Base-by-base conservation (phyloP, 441 rosid genomes). In the Isatis lusitanica region DNA sequence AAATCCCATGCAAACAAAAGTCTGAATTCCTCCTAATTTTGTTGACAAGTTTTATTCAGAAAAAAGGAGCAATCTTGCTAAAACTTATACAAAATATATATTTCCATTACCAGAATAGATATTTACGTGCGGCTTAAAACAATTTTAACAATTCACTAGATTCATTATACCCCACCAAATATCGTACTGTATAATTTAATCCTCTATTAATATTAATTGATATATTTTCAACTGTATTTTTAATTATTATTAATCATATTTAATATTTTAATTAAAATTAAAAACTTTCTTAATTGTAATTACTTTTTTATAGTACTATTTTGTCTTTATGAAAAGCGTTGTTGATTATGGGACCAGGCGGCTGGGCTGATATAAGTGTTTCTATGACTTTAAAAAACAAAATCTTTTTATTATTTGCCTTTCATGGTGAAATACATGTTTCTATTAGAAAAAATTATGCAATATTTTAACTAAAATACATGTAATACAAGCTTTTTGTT, bases 271-370 rank as follows among this genome's bases (percentile, higher is more conserved):
- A 11, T 59, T 48, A 0, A 0, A 8, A 1, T 50, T 4, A 30
- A 33, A 6, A 2, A 2, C 1, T 21, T 40, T 42, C 3, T 43
- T 30, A 46, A 26, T 5, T 13, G 9, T 21, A 9, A n/a, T 10
- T 7, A 26, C 5, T 2, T 4, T 33, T n/a, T 6, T 28, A 4
- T 4, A 59, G 18, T 59, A 57, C 48, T 70, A 58, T 70, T 69
- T 46, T 51, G 12, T 36, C 50, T 47, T 70, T 59, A 59, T 36
- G 30, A 15, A 43, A 52, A 13, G 9, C 38, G 13, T 48, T 60
- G 33, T 52, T 52, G 13, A 63, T 61, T 26, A 62, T 61, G 61
- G 33, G 43, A 39, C 68, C 68, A 36, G 59, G 67, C 67, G 42
- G 74, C 67, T 68, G 30, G 73, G 44, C 56, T 70, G 11, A 44